phyloP scores from a whole-genome alignment of 2,329 filamentous ascomycete genomes.

The Penicillium sp. region DNA sequence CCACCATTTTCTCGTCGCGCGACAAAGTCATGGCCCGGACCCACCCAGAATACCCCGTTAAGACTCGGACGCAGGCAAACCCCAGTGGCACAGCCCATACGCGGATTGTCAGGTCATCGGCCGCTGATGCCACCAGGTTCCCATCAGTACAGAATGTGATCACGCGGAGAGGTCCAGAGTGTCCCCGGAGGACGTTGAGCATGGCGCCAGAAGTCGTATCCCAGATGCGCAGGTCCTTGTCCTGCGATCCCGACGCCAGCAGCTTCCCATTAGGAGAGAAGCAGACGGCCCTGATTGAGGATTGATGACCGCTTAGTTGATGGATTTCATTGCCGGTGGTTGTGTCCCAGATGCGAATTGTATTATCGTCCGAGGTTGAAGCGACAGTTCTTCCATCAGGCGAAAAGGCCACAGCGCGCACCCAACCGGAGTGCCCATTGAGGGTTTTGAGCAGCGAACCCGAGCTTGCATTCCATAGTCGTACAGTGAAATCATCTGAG shows the following conservation, averaged over 20 bases:
- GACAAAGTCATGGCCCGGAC: slow-evolving; percentile 4
- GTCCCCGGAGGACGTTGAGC: slow-evolving; percentile 1
- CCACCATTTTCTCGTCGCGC: neutral
- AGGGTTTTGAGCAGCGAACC: slow-evolving; percentile 1
- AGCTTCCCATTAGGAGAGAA: slow-evolving; percentile 6
- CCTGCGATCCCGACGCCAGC: slow-evolving; percentile 3
- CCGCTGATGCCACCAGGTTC: slow-evolving; percentile 3
- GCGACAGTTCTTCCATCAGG: slow-evolving; percentile 4
- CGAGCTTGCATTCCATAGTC: slow-evolving; percentile 4
- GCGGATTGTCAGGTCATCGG: slow-evolving; percentile 8
- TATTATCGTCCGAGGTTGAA: slow-evolving; percentile 6
- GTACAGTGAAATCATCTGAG: slow-evolving; percentile 7
- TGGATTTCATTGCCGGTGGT: neutral
- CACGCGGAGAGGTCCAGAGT: slow-evolving; percentile 2
- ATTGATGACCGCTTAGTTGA: neutral
- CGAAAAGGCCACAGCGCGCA: slow-evolving; percentile 8
- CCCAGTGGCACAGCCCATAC: neutral
- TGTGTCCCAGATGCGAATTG: slow-evolving; percentile 6
- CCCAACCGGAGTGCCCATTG: slow-evolving; percentile 6
- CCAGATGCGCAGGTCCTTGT: slow-evolving; percentile 9
- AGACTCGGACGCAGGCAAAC: neutral
- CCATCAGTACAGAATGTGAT: slow-evolving; percentile 4
- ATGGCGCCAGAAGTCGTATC: slow-evolving; percentile 2
- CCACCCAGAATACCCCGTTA: slow-evolving; percentile 8
- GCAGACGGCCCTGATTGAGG: slow-evolving; percentile 4